These are phyloP conservation scores for Plasmodium sp. DNA, from an alignment of 169 alveolate genomes.

Conservation along the genomic window DNA sequence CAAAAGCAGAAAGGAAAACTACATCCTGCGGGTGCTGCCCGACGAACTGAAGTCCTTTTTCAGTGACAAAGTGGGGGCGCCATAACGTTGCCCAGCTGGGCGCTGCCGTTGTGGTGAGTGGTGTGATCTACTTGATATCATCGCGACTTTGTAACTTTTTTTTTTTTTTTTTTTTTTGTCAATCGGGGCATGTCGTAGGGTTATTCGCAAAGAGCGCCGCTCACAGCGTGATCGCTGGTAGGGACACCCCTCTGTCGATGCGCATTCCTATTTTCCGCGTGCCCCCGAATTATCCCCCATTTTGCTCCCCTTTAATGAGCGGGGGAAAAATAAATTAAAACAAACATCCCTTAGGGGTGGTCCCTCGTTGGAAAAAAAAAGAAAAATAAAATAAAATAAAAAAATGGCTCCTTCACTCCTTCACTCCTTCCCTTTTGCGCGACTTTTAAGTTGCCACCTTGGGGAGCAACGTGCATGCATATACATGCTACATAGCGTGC, in stretches of 20 bases:
- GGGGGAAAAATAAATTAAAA: background rate
- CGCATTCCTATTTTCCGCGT: background rate
- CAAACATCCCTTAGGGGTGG: background rate
- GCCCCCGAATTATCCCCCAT: background rate
- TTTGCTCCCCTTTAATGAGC: background rate
- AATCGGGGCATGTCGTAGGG: background rate
- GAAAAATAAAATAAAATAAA: too few species aligned
- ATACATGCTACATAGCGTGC: background rate
- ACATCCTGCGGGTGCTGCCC: constrained; percentile 44
- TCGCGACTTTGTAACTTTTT: background rate
- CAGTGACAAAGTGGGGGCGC: background rate
- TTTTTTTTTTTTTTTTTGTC: background rate
- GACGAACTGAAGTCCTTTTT: constrained; percentile 20
- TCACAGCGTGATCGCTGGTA: background rate
- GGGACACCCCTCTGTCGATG: background rate
- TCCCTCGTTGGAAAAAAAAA: background rate
- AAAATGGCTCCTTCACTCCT: background rate
- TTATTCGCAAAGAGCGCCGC: background rate
- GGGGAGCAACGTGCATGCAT: background rate
- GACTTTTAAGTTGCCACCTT: background rate
- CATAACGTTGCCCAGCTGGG: background rate
- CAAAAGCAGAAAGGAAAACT: constrained; percentile 63
- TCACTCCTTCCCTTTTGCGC: background rate
- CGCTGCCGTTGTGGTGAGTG: background rate
- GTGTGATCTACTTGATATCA: background rate